Percentiles rank a stretch among this genome's conserved stretches.
These are phyloP conservation scores for Cornus kousa DNA, from an alignment of 148 eudicot species.

Conservation along the genomic window DNA sequence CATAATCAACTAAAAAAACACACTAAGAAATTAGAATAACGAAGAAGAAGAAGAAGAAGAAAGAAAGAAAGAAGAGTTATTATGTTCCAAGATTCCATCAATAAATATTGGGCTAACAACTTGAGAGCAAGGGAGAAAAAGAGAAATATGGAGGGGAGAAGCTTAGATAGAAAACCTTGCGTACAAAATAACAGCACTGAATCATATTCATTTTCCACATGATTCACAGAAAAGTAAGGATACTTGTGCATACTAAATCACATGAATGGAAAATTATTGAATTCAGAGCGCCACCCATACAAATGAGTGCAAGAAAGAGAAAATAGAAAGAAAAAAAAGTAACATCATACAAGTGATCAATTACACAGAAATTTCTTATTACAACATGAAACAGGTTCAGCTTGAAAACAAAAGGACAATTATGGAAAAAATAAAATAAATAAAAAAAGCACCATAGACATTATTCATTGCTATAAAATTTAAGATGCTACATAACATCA, in stretches of 20 bases:
- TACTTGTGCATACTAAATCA: not conserved
- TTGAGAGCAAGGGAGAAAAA: not conserved
- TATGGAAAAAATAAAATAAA: not conserved
- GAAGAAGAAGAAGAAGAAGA: not conserved
- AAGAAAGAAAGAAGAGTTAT: not conserved
- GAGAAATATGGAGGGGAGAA: no score
- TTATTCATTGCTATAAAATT: not conserved
- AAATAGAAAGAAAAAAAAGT: no score
- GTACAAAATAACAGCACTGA: not conserved
- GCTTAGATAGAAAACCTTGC: not conserved
- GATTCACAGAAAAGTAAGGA: not conserved
- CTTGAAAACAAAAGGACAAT: not conserved
- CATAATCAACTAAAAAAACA: conserved; percentile 64
- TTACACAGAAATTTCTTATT: not conserved
- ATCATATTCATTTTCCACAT: not conserved
- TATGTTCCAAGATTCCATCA: not conserved
- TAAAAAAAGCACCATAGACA: not conserved
- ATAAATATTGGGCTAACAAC: not conserved
- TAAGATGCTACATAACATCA: not conserved
- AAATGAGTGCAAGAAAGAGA: not conserved
- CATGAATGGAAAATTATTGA: not conserved
- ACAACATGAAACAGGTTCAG: not conserved
- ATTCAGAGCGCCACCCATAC: not conserved
- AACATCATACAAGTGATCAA: not conserved
- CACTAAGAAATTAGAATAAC: not conserved